phyloP scores from a whole-genome alignment of 768 basidiomycete species.

The Suillus subalutaceus region DNA sequence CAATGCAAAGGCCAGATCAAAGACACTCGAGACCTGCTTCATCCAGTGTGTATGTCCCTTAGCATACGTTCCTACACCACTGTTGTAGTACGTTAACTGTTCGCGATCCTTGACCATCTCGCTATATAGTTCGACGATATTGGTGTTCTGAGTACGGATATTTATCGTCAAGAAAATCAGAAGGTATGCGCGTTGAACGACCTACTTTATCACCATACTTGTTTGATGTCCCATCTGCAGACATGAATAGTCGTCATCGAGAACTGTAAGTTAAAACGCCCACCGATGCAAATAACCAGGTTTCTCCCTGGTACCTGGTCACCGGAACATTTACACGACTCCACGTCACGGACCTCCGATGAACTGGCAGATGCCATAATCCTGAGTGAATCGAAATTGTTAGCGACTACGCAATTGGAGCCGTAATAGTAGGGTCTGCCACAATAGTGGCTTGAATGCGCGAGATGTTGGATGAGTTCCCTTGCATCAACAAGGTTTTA shows the following conservation, averaged over 20 bases:
- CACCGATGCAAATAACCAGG: conserved; percentile 32
- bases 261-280: background rate
- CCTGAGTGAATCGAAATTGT: background rate
- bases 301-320: conserved; percentile 11
- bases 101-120: conserved; percentile 35
- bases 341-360: background rate
- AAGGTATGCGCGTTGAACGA: background rate
- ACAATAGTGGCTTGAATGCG: background rate
- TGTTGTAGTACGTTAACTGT: conserved; percentile 45
- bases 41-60: conserved; percentile 19
- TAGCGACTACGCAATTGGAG: background rate
- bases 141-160: conserved; percentile 38
- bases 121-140: conserved; percentile 43
- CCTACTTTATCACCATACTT: conserved; percentile 34
- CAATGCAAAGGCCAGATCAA: conserved; percentile 43
- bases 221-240: conserved; percentile 37
- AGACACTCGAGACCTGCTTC: conserved; percentile 25
- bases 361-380: background rate
- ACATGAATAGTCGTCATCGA: background rate
- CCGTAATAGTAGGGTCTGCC: background rate
- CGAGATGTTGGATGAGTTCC: background rate
- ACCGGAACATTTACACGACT: background rate
- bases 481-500: background rate
- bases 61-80: conserved; percentile 42
- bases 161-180: background rate